Percentiles rank a stretch among this genome's conserved stretches.
Conservation (phyloP, 148 eudicot genomes). For the Pharnaceum exiguum region DNA sequence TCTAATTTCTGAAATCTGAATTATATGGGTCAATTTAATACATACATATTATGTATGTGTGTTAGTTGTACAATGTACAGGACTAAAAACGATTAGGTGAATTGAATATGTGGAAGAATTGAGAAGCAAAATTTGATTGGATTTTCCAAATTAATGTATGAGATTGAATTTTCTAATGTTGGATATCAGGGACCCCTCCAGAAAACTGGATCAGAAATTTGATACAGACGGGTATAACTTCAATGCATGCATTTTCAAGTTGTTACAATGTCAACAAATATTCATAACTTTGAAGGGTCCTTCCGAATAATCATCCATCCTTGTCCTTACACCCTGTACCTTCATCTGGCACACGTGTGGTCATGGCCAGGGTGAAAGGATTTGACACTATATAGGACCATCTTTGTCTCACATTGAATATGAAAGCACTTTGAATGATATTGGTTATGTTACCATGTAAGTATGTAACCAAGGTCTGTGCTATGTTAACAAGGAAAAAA, state of each 20-base stretch:
- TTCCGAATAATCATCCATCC: constrained; percentile 9
- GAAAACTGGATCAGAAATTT: background rate
- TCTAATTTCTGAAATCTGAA: background rate
- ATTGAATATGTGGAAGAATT: background rate
- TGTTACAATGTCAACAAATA: background rate
- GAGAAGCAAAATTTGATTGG: background rate
- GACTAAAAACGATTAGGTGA: constrained; percentile 1
- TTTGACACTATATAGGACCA: background rate
- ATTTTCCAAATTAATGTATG: no score
- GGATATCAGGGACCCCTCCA: constrained; percentile 5
- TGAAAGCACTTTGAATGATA: no score
- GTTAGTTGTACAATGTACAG: no score
- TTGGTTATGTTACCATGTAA: no score
- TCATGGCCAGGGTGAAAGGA: no score
- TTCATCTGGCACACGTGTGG: constrained; percentile 16
- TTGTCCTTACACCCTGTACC: constrained; percentile 15
- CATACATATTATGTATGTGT: background rate
- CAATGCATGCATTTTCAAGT: constrained; percentile 7
- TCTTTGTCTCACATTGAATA: no score
- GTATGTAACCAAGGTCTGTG: no score
- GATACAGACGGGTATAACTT: constrained; percentile 8
- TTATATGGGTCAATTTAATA: constrained; percentile 1
- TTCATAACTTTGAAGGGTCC: background rate
- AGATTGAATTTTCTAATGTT: background rate
- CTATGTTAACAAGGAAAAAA: no score